Evolutionary conservation across 202 grass and related monocot species (phyloP).

Genomic region (Musa balbisiana): DNA sequence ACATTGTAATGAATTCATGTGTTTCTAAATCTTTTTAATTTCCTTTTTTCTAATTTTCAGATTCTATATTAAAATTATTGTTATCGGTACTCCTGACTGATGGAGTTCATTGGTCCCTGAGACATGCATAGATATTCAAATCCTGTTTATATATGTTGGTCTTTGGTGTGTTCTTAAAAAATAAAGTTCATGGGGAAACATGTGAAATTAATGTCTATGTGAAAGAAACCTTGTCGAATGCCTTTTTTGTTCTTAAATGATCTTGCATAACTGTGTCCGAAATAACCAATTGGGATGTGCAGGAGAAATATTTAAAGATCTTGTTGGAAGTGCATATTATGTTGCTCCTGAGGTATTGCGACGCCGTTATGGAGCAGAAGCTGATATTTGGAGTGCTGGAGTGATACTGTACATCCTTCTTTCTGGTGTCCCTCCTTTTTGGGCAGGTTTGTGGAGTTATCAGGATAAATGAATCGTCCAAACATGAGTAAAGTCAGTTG

Average conservation of each 20-base stretch:
- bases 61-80: no score
- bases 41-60: no score
- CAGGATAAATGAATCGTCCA: background rate
- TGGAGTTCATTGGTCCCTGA: no score
- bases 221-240: background rate
- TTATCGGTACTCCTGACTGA: no score
- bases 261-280: background rate
- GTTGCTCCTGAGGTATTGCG: slow-evolving; percentile 94
- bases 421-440: slow-evolving; percentile 95
- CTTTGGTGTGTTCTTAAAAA: background rate
- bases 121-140: background rate
- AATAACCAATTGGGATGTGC: slow-evolving; percentile 16
- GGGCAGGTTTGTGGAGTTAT: slow-evolving; percentile 55
- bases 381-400: slow-evolving; percentile 97
- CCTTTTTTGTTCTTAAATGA: background rate
- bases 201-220: background rate
- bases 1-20: no score
- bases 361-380: slow-evolving; percentile 69
- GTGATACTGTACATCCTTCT: slow-evolving; percentile 99
- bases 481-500: background rate
- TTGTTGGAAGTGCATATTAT: slow-evolving; percentile 97
- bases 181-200: background rate
- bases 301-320: slow-evolving; percentile 88
- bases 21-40: no score
- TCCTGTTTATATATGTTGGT: background rate